Percentiles rank a stretch among this genome's conserved stretches.
Evolutionary conservation across 495 filamentous ascomycete species (phyloP).

Genomic region (Annulohypoxylon bovei): DNA sequence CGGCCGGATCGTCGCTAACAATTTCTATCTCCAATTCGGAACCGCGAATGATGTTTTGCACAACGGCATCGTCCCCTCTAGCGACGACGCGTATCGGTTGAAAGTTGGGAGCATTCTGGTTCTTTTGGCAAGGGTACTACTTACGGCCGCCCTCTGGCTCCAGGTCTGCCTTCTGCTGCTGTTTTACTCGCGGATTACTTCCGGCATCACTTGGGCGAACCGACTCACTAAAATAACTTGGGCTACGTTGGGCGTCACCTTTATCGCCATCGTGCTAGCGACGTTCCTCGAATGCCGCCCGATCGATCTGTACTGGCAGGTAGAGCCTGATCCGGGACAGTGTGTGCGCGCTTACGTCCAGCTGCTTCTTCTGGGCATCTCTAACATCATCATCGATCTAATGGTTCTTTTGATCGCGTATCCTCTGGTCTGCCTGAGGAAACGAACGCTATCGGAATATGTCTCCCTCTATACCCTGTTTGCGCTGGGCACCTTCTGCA

Average conservation of each 20-base stretch:
- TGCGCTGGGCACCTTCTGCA: conserved; percentile 55
- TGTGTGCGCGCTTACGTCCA: conserved; percentile 55
- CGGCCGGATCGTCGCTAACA: conserved; percentile 32
- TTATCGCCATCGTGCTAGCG: conserved; percentile 48
- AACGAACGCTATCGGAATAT: conserved; percentile 44
- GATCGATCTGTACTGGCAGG: conserved; percentile 55
- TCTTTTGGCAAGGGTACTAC: conserved; percentile 34
- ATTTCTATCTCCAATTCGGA: conserved; percentile 36
- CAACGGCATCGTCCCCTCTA: conserved; percentile 10
- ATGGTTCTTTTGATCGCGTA: conserved; percentile 56
- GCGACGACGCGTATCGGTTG: conserved; percentile 13
- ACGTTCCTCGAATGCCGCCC: conserved; percentile 60
- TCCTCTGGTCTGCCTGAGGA: conserved; percentile 50
- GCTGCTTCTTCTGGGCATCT: conserved; percentile 50
- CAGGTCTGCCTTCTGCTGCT: conserved; percentile 55
- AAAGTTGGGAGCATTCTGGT: conserved; percentile 39
- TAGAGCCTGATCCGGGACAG: conserved; percentile 52
- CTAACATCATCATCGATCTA: conserved; percentile 57
- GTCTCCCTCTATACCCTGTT: conserved; percentile 53
- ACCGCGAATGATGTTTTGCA: conserved; percentile 38
- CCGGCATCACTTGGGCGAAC: conserved; percentile 48
- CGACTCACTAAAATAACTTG: conserved; percentile 49
- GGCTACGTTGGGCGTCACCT: conserved; percentile 47
- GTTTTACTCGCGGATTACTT: conserved; percentile 53
- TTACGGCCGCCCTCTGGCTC: conserved; percentile 50